These are phyloP conservation scores for Aureoboletus auriporus DNA, from an alignment of 768 basidiomycete genomes.

Conservation along the genomic window DNA sequence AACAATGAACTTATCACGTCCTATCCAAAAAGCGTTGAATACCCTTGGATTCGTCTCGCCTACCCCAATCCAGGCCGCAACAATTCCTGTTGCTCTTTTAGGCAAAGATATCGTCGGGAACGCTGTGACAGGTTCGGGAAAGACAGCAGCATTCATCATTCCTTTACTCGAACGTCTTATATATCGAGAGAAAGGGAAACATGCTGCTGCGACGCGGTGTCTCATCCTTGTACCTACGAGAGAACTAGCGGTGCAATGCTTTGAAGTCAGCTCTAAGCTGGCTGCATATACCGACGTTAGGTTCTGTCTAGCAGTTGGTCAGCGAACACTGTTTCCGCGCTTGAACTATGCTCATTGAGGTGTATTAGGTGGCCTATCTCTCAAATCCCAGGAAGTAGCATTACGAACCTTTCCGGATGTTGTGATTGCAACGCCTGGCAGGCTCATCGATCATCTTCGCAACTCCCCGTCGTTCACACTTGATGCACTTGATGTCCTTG, in stretches of 20 bases:
- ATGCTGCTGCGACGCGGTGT: slow-evolving; percentile 83
- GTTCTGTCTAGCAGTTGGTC: slow-evolving; percentile 90
- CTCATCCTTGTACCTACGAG: slow-evolving; percentile 92
- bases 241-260: slow-evolving; percentile 94
- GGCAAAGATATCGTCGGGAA: slow-evolving; percentile 96
- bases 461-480: slow-evolving; percentile 93
- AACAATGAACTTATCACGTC: slow-evolving; percentile 93
- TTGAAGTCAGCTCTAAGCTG: slow-evolving; percentile 83
- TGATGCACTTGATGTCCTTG: slow-evolving; percentile 87
- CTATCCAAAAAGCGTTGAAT: slow-evolving; percentile 87
- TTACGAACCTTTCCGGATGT: slow-evolving; percentile 89
- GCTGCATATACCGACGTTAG: slow-evolving; percentile 85
- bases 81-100: slow-evolving; percentile 88
- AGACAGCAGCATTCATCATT: slow-evolving; percentile 96
- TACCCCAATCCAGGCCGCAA: slow-evolving; percentile 93
- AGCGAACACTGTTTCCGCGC: slow-evolving; percentile 12
- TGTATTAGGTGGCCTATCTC: slow-evolving; percentile 76
- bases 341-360: slow-evolving; percentile 2
- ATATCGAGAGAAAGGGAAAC: slow-evolving; percentile 87
- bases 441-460: slow-evolving; percentile 94
- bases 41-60: slow-evolving; percentile 76
- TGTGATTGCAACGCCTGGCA: slow-evolving; percentile 94
- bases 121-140: slow-evolving; percentile 96
- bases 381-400: slow-evolving; percentile 86
- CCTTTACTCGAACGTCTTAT: slow-evolving; percentile 91